Conservation (phyloP, 2,329 filamentous ascomycete species). For the Fusarium sublunatum region DNA sequence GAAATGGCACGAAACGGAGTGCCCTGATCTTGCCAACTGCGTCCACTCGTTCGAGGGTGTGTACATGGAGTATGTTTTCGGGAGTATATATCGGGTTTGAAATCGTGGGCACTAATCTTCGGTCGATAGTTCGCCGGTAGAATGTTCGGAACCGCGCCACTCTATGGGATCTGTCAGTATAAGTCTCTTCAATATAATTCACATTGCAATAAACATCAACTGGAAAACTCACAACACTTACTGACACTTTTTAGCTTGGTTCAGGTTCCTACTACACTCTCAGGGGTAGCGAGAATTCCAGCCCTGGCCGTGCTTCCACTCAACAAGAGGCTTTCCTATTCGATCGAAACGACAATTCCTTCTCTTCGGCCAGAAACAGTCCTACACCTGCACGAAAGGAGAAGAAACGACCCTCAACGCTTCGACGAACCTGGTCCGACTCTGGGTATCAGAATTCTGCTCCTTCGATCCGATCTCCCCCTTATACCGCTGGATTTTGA, state of each 20-base stretch:
- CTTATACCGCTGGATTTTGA: background rate
- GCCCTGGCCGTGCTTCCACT: no score
- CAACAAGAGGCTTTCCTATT: rapidly evolving
- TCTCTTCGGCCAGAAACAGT: background rate
- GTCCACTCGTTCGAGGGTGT: background rate
- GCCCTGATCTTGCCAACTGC: background rate
- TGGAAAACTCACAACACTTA: background rate
- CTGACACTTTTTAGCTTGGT: background rate
- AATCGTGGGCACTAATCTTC: background rate
- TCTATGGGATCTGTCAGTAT: slow-evolving; percentile 1
- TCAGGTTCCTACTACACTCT: background rate
- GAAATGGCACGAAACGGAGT: background rate
- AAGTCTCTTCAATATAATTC: no score
- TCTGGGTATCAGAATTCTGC: background rate
- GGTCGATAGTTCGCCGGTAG: background rate
- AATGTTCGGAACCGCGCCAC: no score
- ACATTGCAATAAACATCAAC: background rate
- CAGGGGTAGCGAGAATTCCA: background rate
- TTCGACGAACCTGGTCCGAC: background rate
- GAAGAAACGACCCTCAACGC: background rate
- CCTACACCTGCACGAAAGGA: rapidly evolving
- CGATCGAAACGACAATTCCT: background rate
- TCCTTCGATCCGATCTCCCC: background rate
- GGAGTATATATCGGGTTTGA: background rate
- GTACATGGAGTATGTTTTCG: background rate